Percentiles rank a stretch among this genome's conserved stretches.
phyloP scores from a whole-genome alignment of 148 eudicot genomes.

The Vaccinium darrowii region DNA sequence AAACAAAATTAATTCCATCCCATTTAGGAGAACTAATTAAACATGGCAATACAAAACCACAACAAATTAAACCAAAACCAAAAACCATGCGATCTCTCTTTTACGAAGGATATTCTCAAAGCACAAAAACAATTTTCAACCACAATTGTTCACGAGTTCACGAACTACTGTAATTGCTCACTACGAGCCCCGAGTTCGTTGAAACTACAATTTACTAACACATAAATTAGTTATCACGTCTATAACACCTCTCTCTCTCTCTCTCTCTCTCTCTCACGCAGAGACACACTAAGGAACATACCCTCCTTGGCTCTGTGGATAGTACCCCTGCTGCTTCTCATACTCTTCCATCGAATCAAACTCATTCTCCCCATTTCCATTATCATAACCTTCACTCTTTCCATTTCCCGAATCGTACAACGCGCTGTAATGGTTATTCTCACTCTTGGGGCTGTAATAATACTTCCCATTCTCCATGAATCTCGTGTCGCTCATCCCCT shows the following conservation, averaged over 20 bases:
- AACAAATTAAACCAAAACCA: not conserved
- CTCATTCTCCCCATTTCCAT: constrained; percentile 10
- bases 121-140: not conserved
- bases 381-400: not conserved
- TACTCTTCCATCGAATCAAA: constrained; percentile 23
- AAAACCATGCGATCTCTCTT: not conserved
- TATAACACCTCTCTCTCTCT: not conserved
- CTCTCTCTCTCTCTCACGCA: not conserved
- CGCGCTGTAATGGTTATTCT: constrained; percentile 12
- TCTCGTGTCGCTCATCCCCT: constrained; percentile 61
- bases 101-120: not conserved
- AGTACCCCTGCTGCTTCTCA: constrained; percentile 19
- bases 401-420: constrained; percentile 10
- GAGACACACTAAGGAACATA: constrained; percentile 6
- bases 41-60: not conserved
- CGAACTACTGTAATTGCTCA: not conserved
- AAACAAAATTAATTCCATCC: not conserved
- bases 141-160: not conserved
- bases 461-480: constrained; percentile 43
- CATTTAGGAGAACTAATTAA: not conserved
- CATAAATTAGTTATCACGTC: constrained; percentile 2
- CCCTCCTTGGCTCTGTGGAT: not conserved
- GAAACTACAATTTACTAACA: not conserved
- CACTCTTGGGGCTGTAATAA: constrained; percentile 20
- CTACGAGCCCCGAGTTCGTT: not conserved